These are phyloP conservation scores for Friedmanniomyces endolithicus DNA, from an alignment of 495 filamentous ascomycete species.

Conservation along the genomic window DNA sequence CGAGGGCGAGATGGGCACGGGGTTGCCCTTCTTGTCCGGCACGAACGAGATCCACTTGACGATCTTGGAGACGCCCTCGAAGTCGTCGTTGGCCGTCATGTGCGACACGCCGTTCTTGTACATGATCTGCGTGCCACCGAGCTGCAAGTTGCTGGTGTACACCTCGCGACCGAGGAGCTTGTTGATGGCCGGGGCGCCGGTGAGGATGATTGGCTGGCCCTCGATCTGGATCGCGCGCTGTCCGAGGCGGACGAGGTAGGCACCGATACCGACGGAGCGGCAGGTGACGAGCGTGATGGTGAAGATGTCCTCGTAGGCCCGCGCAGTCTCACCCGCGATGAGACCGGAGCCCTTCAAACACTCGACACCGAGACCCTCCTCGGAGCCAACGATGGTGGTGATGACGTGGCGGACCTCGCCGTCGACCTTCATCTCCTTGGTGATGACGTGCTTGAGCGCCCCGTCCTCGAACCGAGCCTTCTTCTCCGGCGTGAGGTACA, in stretches of 20 bases:
- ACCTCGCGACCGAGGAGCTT: constrained; percentile 96
- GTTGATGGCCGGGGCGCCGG: constrained; percentile 94
- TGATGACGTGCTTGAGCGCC: constrained; percentile 71
- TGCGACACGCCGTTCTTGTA: constrained; percentile 99
- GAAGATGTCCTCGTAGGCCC: constrained; percentile 98
- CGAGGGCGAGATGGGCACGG: constrained; percentile 73
- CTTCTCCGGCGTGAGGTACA: constrained; percentile 81
- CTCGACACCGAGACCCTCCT: constrained; percentile 94
- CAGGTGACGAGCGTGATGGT: constrained; percentile 97
- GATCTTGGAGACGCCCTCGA: constrained; percentile 94
- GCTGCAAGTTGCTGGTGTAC: constrained; percentile 96
- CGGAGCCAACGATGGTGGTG: constrained; percentile 82
- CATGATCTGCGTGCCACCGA: constrained; percentile 99
- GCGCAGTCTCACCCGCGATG: constrained; percentile 93
- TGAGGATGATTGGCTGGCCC: constrained; percentile 97
- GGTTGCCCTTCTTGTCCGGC: constrained; percentile 81
- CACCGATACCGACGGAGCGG: constrained; percentile 84
- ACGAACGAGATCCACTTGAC: constrained; percentile 96
- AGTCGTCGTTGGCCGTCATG: constrained; percentile 96
- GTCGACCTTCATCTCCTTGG: constrained; percentile 69
- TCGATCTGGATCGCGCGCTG: constrained; percentile 98
- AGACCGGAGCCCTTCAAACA: constrained; percentile 94
- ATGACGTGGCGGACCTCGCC: constrained; percentile 91
- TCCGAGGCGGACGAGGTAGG: constrained; percentile 92
- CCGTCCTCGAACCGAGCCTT: constrained; percentile 83